phyloP scores from a whole-genome alignment of 1,284 basidiomycete genomes.

The Malassezia cuniculi region DNA sequence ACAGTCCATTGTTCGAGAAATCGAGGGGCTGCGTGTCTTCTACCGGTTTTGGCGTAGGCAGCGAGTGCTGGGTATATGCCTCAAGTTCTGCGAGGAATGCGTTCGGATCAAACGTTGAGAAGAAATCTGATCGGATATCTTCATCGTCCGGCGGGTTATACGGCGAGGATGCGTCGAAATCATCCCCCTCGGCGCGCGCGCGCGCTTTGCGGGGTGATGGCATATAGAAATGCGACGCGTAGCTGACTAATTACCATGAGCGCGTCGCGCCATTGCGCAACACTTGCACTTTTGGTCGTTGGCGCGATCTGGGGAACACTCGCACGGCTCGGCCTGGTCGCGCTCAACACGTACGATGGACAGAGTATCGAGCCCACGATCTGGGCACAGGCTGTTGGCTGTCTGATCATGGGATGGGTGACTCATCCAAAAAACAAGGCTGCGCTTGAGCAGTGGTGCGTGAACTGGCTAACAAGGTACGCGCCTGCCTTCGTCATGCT shows the following conservation, averaged over 20 bases:
- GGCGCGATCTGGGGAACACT: conserved; percentile 46
- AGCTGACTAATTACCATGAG: not conserved
- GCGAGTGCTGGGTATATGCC: too few species aligned
- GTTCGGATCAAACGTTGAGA: conserved; percentile 4
- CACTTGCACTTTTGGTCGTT: conserved; percentile 38
- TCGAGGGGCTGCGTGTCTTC: too few species aligned
- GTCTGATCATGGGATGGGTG: conserved; percentile 63
- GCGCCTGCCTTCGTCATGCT: conserved; percentile 65
- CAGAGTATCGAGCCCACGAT: conserved; percentile 66
- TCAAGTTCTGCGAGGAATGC: conserved; percentile 9
- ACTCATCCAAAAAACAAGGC: conserved; percentile 16
- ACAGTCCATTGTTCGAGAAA: too few species aligned
- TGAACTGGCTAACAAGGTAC: conserved; percentile 10
- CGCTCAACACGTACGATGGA: conserved; percentile 56
- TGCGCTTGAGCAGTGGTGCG: conserved; percentile 20
- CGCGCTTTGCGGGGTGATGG: conserved; percentile 3
- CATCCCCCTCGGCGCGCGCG: conserved; percentile 1
- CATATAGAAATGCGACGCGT: not conserved
- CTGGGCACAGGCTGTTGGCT: conserved; percentile 78
- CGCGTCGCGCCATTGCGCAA: conserved; percentile 17
- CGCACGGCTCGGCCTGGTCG: conserved; percentile 44
- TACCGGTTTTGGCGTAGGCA: too few species aligned
- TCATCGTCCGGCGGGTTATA: conserved; percentile 8
- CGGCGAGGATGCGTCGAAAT: conserved; percentile 6
- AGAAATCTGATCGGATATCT: conserved; percentile 6